These are phyloP conservation scores for Cicer judaicum DNA, from an alignment of 306 rosid species.

Conservation along the genomic window DNA sequence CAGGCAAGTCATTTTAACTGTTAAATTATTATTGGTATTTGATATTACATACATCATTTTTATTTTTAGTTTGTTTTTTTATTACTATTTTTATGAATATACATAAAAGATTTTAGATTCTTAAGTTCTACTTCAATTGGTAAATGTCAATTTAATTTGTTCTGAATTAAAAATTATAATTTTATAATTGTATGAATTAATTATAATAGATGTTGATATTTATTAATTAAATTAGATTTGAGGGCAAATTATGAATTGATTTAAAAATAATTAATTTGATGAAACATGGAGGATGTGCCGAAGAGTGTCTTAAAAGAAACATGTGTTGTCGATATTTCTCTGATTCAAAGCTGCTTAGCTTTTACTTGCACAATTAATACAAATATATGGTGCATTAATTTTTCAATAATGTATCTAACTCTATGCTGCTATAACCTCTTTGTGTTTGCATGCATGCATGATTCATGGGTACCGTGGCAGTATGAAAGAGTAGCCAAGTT, in stretches of 20 bases:
- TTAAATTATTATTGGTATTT: not conserved
- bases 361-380: not conserved
- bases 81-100: not conserved
- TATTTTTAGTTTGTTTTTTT: not conserved
- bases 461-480: conserved; percentile 11
- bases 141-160: too few relatives aligned
- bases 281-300: not conserved
- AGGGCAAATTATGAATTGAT: too few relatives aligned
- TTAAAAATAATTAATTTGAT: not conserved
- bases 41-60: not conserved
- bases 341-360: not conserved
- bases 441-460: conserved; percentile 41
- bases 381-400: not conserved
- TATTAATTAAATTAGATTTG: too few relatives aligned
- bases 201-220: too few relatives aligned
- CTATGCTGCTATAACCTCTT: not conserved
- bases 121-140: too few relatives aligned
- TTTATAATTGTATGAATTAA: too few relatives aligned
- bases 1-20: conserved; percentile 59
- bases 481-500: conserved; percentile 17
- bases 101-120: too few relatives aligned
- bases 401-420: not conserved
- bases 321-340: not conserved
- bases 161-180: too few relatives aligned
- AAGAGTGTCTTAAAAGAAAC: not conserved